phyloP scores from a whole-genome alignment of 1,284 basidiomycete genomes.

The Peniophora sp. region DNA sequence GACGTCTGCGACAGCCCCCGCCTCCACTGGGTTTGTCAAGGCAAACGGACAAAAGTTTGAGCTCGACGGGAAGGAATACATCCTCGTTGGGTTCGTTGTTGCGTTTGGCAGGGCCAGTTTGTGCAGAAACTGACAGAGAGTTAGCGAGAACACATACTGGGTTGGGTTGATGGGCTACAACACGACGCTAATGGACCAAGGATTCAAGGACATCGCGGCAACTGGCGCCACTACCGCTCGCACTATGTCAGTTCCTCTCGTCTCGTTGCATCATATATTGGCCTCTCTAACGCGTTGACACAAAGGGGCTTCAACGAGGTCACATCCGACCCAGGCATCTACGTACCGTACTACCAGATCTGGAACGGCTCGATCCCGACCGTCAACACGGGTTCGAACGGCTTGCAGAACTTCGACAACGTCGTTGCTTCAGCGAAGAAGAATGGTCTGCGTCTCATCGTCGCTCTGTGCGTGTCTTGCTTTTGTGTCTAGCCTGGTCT shows the following conservation, averaged over 20 bases:
- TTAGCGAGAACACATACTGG: slow-evolving; percentile 39
- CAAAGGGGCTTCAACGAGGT: slow-evolving; percentile 62
- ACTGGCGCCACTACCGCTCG: slow-evolving; percentile 50
- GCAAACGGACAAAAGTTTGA: slow-evolving; percentile 42
- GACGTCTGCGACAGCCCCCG: slow-evolving; percentile 18
- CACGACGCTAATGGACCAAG: slow-evolving; percentile 34
- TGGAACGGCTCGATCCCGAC: slow-evolving; percentile 36
- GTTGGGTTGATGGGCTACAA: slow-evolving; percentile 33
- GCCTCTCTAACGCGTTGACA: neutral
- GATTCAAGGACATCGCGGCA: slow-evolving; percentile 44
- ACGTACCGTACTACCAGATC: slow-evolving; percentile 34
- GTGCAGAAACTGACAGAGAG: too few relatives aligned
- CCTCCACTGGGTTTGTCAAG: slow-evolving; percentile 38
- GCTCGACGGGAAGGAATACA: slow-evolving; percentile 42
- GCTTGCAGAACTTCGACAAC: slow-evolving; percentile 46
- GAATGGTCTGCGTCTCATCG: slow-evolving; percentile 49
- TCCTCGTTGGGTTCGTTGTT: slow-evolving; percentile 34
- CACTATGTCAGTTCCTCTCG: slow-evolving; percentile 36
- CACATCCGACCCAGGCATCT: slow-evolving; percentile 30
- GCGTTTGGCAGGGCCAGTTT: too few relatives aligned
- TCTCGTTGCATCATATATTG: too few relatives aligned
- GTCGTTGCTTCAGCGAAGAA: slow-evolving; percentile 51
- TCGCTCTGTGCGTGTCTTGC: slow-evolving; percentile 35
- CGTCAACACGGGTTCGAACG: slow-evolving; percentile 45
- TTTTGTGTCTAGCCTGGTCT: neutral